phyloP scores from a whole-genome alignment of 2,329 filamentous ascomycete genomes.

The Botrytis galanthina region DNA sequence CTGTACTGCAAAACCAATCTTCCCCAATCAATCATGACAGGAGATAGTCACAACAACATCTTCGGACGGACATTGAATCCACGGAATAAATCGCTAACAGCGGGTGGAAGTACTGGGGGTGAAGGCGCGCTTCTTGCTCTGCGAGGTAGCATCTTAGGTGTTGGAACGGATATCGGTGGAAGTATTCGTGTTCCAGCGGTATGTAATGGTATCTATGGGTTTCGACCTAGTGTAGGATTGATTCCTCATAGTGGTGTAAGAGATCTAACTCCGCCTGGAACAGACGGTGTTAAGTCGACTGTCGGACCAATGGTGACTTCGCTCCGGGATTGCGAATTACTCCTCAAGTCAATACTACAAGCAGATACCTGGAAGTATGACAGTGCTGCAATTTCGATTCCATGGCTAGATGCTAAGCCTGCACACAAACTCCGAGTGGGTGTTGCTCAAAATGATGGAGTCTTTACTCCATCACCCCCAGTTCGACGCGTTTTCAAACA shows the following conservation, averaged over 20 bases:
- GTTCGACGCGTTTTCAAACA: background rate
- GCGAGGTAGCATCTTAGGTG: constrained; percentile 32
- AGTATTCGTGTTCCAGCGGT: constrained; percentile 5
- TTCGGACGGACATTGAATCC: constrained; percentile 44
- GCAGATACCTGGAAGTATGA: constrained; percentile 25
- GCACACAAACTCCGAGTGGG: background rate
- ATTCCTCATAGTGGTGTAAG: background rate
- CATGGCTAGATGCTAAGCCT: background rate
- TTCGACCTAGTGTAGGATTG: background rate
- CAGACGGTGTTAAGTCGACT: background rate
- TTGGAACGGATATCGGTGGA: constrained; percentile 35
- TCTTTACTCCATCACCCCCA: background rate
- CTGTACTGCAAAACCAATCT: constrained; percentile 49
- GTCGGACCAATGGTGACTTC: constrained; percentile 3
- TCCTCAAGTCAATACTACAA: constrained; percentile 20
- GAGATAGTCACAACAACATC: constrained; percentile 36
- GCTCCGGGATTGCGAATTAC: background rate
- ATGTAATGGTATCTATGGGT: constrained; percentile 1
- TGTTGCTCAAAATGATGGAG: background rate
- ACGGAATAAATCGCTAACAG: constrained; percentile 31
- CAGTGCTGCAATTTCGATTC: constrained; percentile 39
- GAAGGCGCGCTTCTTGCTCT: constrained; percentile 35
- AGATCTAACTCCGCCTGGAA: background rate
- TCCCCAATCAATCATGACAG: background rate
- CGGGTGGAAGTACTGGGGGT: constrained; percentile 36